phyloP scores from a whole-genome alignment of 2,329 filamentous ascomycete species.

The Aspergillus costaricaensis region DNA sequence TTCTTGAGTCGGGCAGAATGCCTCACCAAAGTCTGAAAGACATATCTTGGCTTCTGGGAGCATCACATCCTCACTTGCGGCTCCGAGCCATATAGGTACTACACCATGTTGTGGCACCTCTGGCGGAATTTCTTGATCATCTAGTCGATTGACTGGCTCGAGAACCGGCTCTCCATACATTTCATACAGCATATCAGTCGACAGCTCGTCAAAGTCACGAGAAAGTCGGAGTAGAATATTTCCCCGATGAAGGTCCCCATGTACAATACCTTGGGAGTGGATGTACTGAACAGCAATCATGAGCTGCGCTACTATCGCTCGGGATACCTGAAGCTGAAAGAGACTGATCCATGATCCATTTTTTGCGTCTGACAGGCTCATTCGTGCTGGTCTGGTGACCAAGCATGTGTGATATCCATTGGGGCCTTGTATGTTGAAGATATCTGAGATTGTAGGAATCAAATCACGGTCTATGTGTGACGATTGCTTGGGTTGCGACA shows the following conservation, averaged over 20 bases:
- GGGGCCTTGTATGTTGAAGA: constrained; percentile 14
- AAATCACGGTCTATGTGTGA: constrained; percentile 6
- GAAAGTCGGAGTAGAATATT: constrained; percentile 28
- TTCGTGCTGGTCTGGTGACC: constrained; percentile 15
- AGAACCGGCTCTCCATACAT: constrained; percentile 24
- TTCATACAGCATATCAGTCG: constrained; percentile 24
- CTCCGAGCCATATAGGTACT: constrained; percentile 20
- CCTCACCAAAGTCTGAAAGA: constrained; percentile 32
- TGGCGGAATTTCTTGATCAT: constrained; percentile 22
- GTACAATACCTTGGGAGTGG: constrained; percentile 29
- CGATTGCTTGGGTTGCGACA: not conserved
- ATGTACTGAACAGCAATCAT: constrained; percentile 25
- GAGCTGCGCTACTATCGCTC: constrained; percentile 26
- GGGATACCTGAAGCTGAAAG: constrained; percentile 15
- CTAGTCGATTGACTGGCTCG: constrained; percentile 23
- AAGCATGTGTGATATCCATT: constrained; percentile 13
- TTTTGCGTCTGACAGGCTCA: constrained; percentile 14
- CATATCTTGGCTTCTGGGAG: constrained; percentile 27
- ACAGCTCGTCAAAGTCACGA: constrained; percentile 21
- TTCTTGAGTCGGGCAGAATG: constrained; percentile 23
- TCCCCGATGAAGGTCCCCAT: constrained; percentile 30
- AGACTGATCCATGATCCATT: constrained; percentile 13
- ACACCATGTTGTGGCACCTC: constrained; percentile 24
- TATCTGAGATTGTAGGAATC: constrained; percentile 12
- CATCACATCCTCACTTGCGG: constrained; percentile 26